These are phyloP conservation scores for Ustanciosporium gigantosporum DNA, from an alignment of 1,284 basidiomycete genomes.

Conservation along the genomic window DNA sequence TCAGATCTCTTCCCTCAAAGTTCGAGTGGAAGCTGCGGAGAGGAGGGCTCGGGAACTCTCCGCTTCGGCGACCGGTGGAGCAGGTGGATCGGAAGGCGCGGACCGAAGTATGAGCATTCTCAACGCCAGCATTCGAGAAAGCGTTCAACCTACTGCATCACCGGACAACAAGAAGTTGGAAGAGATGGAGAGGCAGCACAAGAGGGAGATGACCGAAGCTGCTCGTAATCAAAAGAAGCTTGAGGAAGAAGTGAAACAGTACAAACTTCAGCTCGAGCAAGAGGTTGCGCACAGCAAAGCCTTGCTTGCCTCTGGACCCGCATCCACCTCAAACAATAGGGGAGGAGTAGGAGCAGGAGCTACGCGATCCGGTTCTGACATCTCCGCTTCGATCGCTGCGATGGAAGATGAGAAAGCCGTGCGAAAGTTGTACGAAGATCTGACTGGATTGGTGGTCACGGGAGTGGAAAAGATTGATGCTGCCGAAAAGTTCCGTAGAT, in stretches of 20 bases:
- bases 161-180: slow-evolving; percentile 6
- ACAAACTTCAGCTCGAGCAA: slow-evolving; percentile 41
- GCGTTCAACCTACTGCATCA: slow-evolving; percentile 16
- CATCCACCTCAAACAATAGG: not conserved
- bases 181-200: slow-evolving; percentile 24
- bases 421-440: slow-evolving; percentile 57
- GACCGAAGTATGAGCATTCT: slow-evolving; percentile 33
- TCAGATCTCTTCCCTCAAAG: slow-evolving; percentile 34
- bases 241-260: slow-evolving; percentile 28
- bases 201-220: slow-evolving; percentile 22
- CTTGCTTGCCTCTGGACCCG: slow-evolving; percentile 5
- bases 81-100: not conserved
- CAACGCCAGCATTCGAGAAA: slow-evolving; percentile 22
- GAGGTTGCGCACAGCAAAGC: slow-evolving; percentile 33
- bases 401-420: slow-evolving; percentile 48
- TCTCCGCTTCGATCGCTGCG: slow-evolving; percentile 10
- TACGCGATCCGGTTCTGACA: not conserved
- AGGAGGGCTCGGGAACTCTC: slow-evolving; percentile 18
- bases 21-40: slow-evolving; percentile 35
- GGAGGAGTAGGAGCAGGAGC: not conserved
- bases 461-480: slow-evolving; percentile 35
- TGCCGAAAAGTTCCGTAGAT: slow-evolving; percentile 15
- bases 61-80: not conserved
- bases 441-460: slow-evolving; percentile 54
- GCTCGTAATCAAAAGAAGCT: slow-evolving; percentile 6